Conservation (phyloP, 208 protist species). For the Leishmania tarentolae region DNA sequence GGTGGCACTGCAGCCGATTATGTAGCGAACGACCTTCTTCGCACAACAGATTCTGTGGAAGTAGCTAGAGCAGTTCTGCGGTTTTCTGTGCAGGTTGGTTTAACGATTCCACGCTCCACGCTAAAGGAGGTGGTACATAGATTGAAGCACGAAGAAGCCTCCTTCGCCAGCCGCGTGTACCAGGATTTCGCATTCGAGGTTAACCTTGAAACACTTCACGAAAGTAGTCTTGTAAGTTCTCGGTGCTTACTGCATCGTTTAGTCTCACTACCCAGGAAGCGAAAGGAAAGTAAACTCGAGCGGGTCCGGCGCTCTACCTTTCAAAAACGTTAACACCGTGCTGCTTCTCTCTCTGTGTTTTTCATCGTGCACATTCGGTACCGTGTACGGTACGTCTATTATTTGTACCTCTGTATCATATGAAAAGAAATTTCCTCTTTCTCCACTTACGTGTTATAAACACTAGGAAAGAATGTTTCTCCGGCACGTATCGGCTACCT, state of each 20-base stretch:
- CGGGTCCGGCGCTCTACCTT: conserved; percentile 9
- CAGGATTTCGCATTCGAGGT: conserved; percentile 17
- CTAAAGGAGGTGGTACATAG: conserved; percentile 6
- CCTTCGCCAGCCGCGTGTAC: background rate
- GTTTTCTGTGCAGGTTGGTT: conserved; percentile 13
- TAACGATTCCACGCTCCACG: conserved; percentile 28
- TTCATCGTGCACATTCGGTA: background rate
- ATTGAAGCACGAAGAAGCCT: background rate
- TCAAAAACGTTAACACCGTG: background rate
- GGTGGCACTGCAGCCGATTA: conserved; percentile 3
- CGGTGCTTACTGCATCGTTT: background rate
- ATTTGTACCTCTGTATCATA: conserved; percentile 1
- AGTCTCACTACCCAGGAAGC: background rate
- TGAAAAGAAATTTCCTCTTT: background rate
- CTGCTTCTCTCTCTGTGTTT: background rate
- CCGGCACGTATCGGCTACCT: background rate
- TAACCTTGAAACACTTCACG: background rate
- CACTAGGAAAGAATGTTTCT: background rate
- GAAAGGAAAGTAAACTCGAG: conserved; percentile 27
- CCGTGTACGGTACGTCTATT: background rate
- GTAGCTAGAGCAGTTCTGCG: conserved; percentile 22
- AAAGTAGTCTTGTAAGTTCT: background rate
- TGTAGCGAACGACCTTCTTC: conserved; percentile 25
- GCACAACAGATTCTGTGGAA: conserved; percentile 22
- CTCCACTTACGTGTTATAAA: background rate